Evolutionary conservation across 805 yeast species (phyloP).

Genomic region (Nakazawaea ishiwadae): DNA sequence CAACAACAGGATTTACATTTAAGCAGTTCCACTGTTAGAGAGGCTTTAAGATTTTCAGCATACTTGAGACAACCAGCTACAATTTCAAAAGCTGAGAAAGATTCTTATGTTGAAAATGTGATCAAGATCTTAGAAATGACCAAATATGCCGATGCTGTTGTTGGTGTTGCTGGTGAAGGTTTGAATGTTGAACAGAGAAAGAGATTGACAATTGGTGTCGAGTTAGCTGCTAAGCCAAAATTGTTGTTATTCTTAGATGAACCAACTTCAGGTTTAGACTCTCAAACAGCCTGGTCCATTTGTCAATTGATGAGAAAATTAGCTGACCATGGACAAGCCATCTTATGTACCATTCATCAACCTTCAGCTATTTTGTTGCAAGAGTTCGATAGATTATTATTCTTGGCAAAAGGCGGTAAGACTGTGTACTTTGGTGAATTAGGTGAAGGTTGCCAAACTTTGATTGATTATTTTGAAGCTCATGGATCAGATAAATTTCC

Average conservation of each 20-base stretch:
- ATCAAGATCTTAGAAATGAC: conserved; percentile 65
- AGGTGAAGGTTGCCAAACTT: conserved; percentile 55
- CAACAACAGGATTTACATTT: conserved; percentile 80
- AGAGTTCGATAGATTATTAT: conserved; percentile 62
- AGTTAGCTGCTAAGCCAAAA: conserved; percentile 64
- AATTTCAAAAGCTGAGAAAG: conserved; percentile 54
- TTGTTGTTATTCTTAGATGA: conserved; percentile 62
- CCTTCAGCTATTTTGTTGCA: conserved; percentile 69
- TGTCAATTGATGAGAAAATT: conserved; percentile 61
- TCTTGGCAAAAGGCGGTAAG: conserved; percentile 70
- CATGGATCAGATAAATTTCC: conserved; percentile 69
- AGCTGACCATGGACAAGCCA: conserved; percentile 70
- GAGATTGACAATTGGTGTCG: conserved; percentile 67
- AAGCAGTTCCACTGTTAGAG: conserved; percentile 66
- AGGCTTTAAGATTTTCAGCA: conserved; percentile 69
- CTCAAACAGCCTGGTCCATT: conserved; percentile 68
- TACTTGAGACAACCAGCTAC: conserved; percentile 62
- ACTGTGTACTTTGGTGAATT: conserved; percentile 83
- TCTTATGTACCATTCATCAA: conserved; percentile 73
- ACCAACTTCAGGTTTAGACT: conserved; percentile 72
- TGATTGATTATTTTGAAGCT: conserved; percentile 59
- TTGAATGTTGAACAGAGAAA: conserved; percentile 66
- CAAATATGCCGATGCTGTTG: conserved; percentile 70
- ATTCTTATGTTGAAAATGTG: conserved; percentile 64
- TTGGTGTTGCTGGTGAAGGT: conserved; percentile 74